Evolutionary conservation across 106 monocot species (phyloP), one percentile per base, ranked within the genome.

Genomic region (Platanthera guangdongensis): DNA sequence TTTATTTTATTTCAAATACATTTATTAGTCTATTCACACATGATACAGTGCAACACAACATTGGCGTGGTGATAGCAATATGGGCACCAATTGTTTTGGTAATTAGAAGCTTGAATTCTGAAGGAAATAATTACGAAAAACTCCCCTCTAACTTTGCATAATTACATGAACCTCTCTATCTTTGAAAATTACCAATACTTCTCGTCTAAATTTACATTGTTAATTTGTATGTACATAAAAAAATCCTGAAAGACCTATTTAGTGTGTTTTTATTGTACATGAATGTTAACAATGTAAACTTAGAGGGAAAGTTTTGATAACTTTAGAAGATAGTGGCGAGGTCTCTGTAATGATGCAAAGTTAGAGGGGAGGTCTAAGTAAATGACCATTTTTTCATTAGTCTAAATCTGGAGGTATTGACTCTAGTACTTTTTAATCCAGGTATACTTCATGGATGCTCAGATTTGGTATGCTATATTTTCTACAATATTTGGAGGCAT

Each of bases 401-500:
- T 67, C 19, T 73, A 47, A 76, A 18, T 78, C 9, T 48, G 7
- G 7, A 49, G 32, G 51, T 51, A 68, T 57, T 32, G 74, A 54
- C 2, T 76, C 2, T 21, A 62, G 8, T 51, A 30, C 64, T 57
- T 74, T 79, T 50, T 19, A 22, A 47, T 82, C 22, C 52, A 96
- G 96, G 96, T 97, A 51, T 97, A 97, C 83, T 97, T 97, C 78
- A 97, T 97, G 97, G 97, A 97, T 75, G 73, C 85, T 52, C 97
- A 94, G 79, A 97, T 97, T 86, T 97, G 97, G 97, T 97, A 97
- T 86, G 89, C 97, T 30, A 97, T 97, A 79, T 97, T 91, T 77
- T 91, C 89, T 12, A 97, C 97, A 47, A 76, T 97, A 78, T 88
- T 86, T 83, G 97, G 97, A 39, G 94, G 94, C 63, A 88, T 97